These are phyloP conservation scores for Oemleria cerasiformis DNA, from an alignment of 306 rosid species.

Conservation along the genomic window DNA sequence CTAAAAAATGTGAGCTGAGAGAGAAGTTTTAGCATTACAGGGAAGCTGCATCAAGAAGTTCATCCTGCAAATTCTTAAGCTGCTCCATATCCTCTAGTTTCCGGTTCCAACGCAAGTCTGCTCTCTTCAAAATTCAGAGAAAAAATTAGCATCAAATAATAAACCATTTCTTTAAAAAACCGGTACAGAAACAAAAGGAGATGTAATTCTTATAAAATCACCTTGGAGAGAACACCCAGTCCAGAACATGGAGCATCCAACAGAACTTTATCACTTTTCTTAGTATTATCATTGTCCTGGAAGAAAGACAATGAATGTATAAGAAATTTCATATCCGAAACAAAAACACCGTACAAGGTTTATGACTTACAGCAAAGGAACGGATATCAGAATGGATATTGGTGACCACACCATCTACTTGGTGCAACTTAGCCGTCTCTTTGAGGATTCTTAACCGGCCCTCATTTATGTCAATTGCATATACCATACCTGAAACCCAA, in stretches of 20 bases:
- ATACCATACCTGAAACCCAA: slow-evolving; percentile 58
- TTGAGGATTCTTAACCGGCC: slow-evolving; percentile 82
- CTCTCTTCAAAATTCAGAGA: slow-evolving; percentile 55
- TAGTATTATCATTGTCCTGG: slow-evolving; percentile 44
- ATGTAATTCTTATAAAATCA: slow-evolving; percentile 24
- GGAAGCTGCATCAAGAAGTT: slow-evolving; percentile 77
- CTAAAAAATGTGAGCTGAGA: not conserved
- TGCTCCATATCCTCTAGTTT: slow-evolving; percentile 66
- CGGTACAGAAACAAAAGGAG: not conserved
- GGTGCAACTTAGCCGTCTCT: slow-evolving; percentile 79
- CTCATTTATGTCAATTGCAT: slow-evolving; percentile 65
- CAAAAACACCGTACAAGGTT: not conserved
- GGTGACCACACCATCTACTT: slow-evolving; percentile 62
- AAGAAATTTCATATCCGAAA: slow-evolving; percentile 11
- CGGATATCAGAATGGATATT: slow-evolving; percentile 67
- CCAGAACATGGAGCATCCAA: slow-evolving; percentile 92
- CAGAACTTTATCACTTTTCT: slow-evolving; percentile 64
- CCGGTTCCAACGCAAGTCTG: slow-evolving; percentile 86
- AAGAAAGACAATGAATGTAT: slow-evolving; percentile 17
- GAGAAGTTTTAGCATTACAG: slow-evolving; percentile 39
- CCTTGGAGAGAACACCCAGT: slow-evolving; percentile 92
- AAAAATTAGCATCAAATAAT: slow-evolving; percentile 14
- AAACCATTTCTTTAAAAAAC: not conserved
- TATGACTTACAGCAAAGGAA: slow-evolving; percentile 46
- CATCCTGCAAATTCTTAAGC: slow-evolving; percentile 71